phyloP scores from a whole-genome alignment of 177 flowering plant genomes.

The Vitis hybrid region DNA sequence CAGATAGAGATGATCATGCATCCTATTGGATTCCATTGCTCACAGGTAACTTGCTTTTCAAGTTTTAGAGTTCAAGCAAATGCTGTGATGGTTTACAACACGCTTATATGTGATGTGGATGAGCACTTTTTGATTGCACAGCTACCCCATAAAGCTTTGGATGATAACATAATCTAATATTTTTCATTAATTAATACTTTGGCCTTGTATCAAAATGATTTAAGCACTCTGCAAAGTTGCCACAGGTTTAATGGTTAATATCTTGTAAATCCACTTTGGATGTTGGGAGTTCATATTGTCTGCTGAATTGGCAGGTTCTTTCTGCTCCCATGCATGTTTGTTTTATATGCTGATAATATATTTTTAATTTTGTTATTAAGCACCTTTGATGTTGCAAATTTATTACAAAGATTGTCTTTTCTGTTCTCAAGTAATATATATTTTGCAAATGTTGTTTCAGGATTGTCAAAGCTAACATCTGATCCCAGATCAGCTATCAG shows the following conservation, averaged over 20 bases:
- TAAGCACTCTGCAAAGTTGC: too few species aligned
- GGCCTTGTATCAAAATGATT: too few species aligned
- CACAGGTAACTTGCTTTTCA: constrained; percentile 51
- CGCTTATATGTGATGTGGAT: not conserved
- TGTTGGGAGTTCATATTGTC: too few species aligned
- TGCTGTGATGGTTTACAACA: not conserved
- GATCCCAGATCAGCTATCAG: constrained; percentile 90
- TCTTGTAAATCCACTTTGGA: too few species aligned
- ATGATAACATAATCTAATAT: too few species aligned
- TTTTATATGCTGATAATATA: too few species aligned
- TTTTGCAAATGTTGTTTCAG: constrained; percentile 44
- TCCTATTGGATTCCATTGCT: constrained; percentile 95
- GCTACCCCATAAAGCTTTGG: too few species aligned
- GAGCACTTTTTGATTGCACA: too few species aligned
- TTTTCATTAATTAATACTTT: too few species aligned
- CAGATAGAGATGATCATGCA: constrained; percentile 68
- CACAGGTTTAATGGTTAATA: too few species aligned
- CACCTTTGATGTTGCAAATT: not conserved
- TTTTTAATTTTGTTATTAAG: not conserved
- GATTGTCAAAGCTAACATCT: constrained; percentile 84
- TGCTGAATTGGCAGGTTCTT: too few species aligned
- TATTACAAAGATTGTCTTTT: not conserved
- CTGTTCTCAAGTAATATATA: not conserved
- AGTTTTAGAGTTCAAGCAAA: not conserved
- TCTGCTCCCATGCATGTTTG: too few species aligned